Evolutionary conservation across 2,329 filamentous ascomycete genomes (phyloP), one percentile per base, ranked within the genome.

Genomic region (Colletotrichum tropicale): DNA sequence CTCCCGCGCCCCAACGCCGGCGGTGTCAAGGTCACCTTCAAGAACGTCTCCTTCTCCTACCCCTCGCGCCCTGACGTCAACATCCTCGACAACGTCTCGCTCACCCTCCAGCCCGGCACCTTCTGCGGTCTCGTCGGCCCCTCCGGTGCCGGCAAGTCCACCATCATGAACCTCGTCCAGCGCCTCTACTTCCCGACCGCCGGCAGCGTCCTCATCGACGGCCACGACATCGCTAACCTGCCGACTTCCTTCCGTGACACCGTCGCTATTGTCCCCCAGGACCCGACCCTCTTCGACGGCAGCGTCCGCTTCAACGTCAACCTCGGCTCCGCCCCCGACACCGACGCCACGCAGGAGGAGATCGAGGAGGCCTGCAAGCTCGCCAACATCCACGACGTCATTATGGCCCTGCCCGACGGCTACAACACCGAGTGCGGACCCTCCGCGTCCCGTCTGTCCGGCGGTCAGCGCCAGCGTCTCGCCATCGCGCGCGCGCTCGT

Each of bases 401-500:
- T 95, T 78, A 84, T 86, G 72, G 84, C 87, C 1, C 84, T 95
- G 18, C 92, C 93, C 0, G 85, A 93, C 16, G 92, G 92, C 1
- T 95, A 95, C 80, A 84, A 93, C 15, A 94, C 93, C 0, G 88
- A 90, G 76, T 87, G 93, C 30, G 90, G 96, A 8, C 93, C 94
- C n/a, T 93, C 94, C 77, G 94, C 94, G 3, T 93, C 93, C 0
- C 89, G 93, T 26, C 84, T 98, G 4, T 96, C 94, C 0, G 95
- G 95, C 3, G 95, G 95, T 0, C 95, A 98, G 82, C 91, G 93
- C 18, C 95, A 98, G 83, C 90, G 95, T 1, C 84, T 98, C 16
- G 92, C 93, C 1, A 96, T 98, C 80, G 95, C 95, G 0, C 89
- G 95, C 28, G 94, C 95, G 0, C 87, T 96, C 4, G 89, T 96